Evolutionary conservation across 2,329 filamentous ascomycete genomes (phyloP).

Genomic region (Rhynchosporium agropyri): DNA sequence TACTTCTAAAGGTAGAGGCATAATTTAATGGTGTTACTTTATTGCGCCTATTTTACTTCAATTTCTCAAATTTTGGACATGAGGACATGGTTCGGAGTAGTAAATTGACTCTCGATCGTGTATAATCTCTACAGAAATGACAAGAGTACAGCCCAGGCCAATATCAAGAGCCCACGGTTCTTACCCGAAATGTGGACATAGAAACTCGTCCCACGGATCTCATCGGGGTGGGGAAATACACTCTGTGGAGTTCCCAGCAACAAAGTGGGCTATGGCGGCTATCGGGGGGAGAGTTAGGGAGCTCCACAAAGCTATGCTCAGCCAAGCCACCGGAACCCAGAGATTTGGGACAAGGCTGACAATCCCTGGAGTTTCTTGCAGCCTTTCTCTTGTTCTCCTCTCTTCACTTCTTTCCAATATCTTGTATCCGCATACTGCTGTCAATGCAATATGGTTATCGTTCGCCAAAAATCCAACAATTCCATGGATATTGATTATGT

Average conservation of each 20-base stretch:
- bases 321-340: slow-evolving; percentile 5
- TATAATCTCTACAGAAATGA: too few relatives aligned
- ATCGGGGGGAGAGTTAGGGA: not conserved
- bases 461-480: not conserved
- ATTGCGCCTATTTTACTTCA: too few relatives aligned
- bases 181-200: not conserved
- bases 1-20: not conserved
- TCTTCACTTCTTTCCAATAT: not conserved
- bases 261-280: slow-evolving; percentile 2
- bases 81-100: not conserved
- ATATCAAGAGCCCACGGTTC: not conserved
- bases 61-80: too few relatives aligned
- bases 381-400: not conserved
- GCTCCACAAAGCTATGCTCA: not conserved
- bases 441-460: slow-evolving; percentile 2
- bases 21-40: not conserved
- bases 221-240: slow-evolving; percentile 4
- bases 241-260: not conserved
- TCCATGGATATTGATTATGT: slow-evolving; percentile 4
- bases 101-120: not conserved
- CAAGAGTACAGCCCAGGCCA: not conserved
- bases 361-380: not conserved
- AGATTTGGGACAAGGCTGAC: slow-evolving; percentile 6
- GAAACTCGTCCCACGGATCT: not conserved
- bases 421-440: not conserved